These are phyloP conservation scores for Exobasidium cylindrosporum DNA, from an alignment of 1,284 basidiomycete genomes.

Conservation along the genomic window DNA sequence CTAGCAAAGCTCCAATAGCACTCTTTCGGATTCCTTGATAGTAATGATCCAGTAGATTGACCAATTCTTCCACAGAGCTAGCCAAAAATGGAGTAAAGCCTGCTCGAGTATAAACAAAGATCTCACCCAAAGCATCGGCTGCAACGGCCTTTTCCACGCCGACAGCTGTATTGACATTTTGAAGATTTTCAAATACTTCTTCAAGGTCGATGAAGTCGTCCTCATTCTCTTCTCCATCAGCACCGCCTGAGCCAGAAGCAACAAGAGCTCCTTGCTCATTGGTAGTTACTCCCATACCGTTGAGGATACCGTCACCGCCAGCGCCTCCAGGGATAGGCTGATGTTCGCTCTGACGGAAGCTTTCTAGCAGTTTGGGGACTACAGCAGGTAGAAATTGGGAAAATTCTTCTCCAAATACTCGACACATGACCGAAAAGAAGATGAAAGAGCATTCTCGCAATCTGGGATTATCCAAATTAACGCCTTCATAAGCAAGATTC, in stretches of 20 bases:
- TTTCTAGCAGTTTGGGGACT: conserved; percentile 79
- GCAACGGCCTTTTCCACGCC: conserved; percentile 99
- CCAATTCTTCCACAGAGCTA: conserved; percentile 73
- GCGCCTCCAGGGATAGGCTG: conserved; percentile 55
- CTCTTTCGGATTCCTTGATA: conserved; percentile 98
- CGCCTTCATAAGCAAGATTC: conserved; percentile 87
- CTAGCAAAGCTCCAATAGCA: conserved; percentile 81
- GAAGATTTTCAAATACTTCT: conserved; percentile 64
- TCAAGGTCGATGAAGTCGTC: conserved; percentile 66
- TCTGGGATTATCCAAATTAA: conserved; percentile 78
- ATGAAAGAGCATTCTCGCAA: conserved; percentile 95
- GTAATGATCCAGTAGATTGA: conserved; percentile 82
- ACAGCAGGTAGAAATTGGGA: conserved; percentile 80
- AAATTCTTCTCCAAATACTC: conserved; percentile 93
- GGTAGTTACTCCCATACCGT: conserved; percentile 63
- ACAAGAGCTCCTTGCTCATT: conserved; percentile 64
- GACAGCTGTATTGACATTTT: conserved; percentile 83
- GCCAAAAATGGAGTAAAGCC: conserved; percentile 82
- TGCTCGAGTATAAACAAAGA: conserved; percentile 77
- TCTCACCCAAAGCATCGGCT: conserved; percentile 87
- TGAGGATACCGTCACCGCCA: conserved; percentile 49
- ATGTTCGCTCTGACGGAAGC: conserved; percentile 71
- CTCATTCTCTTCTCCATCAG: conserved; percentile 62
- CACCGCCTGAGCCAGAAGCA: conserved; percentile 8
- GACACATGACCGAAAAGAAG: conserved; percentile 96